Evolutionary conservation across 495 filamentous ascomycete species (phyloP), one percentile per base, ranked within the genome.

Genomic region (Hypoxylon intermedium): DNA sequence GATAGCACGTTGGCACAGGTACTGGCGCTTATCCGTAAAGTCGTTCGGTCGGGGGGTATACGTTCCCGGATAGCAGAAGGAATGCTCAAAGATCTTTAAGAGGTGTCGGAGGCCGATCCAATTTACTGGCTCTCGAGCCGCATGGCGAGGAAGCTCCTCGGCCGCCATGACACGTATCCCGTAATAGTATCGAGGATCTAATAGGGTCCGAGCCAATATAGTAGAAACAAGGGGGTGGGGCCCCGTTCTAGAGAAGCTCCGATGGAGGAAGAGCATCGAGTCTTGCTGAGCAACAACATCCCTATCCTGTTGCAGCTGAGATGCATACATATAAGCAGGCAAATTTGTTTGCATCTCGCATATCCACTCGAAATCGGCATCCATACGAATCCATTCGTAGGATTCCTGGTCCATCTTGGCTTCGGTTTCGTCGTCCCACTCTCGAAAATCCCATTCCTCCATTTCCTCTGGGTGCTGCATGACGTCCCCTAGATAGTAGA

Each of bases 361-460:
- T 33, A 97, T 85, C 94, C 94, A 99, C 68, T 99, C 94, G 64
- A 97, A 97, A 72, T 99, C 94, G 15, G 93, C 91, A 74, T 99
- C 94, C 81, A 98, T 89, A 12, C 94, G 86, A 56, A 98, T 94
- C 94, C 94, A 99, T 71, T 99, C 94, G 68, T 97, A 99, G 2
- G 89, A 94, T 68, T 99, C 94, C 48, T 92, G 86, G 33, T 91
- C 90, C 95, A 99, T 99, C 55, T 83, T 81, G 6, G 87, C 82
- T 68, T 98, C 92, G 9, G 92, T 88, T 30, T 92, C 89, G 52
- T 87, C 85, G 43, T 85, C 84, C 94, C 94, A 99, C 51, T 97
- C 93, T 6, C 82, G 77, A 11, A 99, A 78, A 31, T 80, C 83
- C 95, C 95, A 99, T 41, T 93, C 84, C 34, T 82, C 74, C 7